Evolutionary conservation across 2,329 filamentous ascomycete species (phyloP).

Genomic region (Alternaria sp.): DNA sequence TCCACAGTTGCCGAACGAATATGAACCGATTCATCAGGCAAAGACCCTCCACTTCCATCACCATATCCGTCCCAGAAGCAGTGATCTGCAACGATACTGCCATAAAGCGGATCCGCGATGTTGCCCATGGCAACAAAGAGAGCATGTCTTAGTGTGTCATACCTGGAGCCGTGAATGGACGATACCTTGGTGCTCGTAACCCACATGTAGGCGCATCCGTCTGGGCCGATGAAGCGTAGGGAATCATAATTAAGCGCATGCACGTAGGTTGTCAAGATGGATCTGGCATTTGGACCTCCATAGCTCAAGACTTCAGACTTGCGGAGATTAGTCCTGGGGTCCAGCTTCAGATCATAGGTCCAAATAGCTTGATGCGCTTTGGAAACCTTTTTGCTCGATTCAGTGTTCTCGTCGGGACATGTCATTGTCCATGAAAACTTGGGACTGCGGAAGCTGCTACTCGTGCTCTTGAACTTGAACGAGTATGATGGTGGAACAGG

Average conservation of each 20-base stretch:
- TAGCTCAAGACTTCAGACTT: constrained; percentile 37
- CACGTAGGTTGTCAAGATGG: constrained; percentile 42
- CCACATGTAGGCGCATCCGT: constrained; percentile 43
- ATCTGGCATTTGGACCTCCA: constrained; percentile 21
- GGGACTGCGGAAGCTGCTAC: constrained; percentile 38
- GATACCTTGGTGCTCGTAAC: constrained; percentile 39
- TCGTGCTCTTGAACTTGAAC: constrained; percentile 37
- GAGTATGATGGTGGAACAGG: constrained; percentile 28
- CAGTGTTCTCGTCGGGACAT: neutral
- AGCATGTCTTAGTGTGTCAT: constrained; percentile 44
- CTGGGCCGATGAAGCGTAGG: constrained; percentile 41
- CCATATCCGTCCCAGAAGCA: constrained; percentile 46
- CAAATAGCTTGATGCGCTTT: constrained; percentile 23
- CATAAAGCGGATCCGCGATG: constrained; percentile 41
- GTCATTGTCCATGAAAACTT: constrained; percentile 42
- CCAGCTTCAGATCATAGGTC: constrained; percentile 41
- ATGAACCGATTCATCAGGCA: constrained; percentile 43
- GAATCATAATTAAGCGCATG: constrained; percentile 45
- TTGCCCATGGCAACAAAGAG: constrained; percentile 37
- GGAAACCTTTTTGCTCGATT: constrained; percentile 4
- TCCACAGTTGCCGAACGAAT: constrained; percentile 38
- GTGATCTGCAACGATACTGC: constrained; percentile 48
- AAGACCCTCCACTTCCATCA: constrained; percentile 24
- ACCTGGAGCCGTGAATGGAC: constrained; percentile 35
- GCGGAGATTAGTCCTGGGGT: constrained; percentile 30